Base-by-base conservation (phyloP, 306 rosid species). In the Quercus aquifolioides region DNA sequence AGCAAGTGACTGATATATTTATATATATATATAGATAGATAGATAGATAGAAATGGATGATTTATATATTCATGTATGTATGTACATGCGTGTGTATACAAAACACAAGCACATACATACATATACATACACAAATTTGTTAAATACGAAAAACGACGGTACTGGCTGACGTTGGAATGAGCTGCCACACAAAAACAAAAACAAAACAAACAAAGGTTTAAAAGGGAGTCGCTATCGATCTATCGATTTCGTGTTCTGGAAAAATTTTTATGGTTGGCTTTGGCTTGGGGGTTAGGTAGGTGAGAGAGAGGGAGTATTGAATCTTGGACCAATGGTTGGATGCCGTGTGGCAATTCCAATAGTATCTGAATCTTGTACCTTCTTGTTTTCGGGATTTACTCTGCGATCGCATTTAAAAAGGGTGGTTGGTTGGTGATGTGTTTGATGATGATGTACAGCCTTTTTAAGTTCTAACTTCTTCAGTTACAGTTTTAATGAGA, bases 131-230 rank as follows among this genome's bases (percentile, higher is more conserved):
- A 35, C 41, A 35, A 6, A 68, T 68, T 75, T 74, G 84, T 76
- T 73, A 2, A 28, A 60, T 5, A 20, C 63, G 68, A 49, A 71
- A 35, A 17, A 62, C 71, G 78, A 23, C 23, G 56, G n/a, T 0
- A 19, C 13, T 25, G 75, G 77, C 35, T 74, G 84, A 74, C 71
- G 62, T 49, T n/a, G 49, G 28, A 76, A 68, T 70, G 65, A 71
- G 78, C 75, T 74, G 74, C 41, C 58, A 63, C 15, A 6, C 14
- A 18, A 17, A 5, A 33, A 5, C 41, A 33, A 5, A 31, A 4
- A 31, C 35, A 31, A 31, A 31, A 4, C 28, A 26, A 26, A 26
- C 35, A 31, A 38, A 38, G 46, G 46, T 6, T 35, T 35, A 35
- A 1, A 35, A 35, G 41, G 6, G 4, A 63, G 46, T 2, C 25